A percentile compares a stretch with the other conserved stretches of the same genome.
Conservation (phyloP, 2,329 filamentous ascomycete genomes). For the Aspergillaceae sp. region DNA sequence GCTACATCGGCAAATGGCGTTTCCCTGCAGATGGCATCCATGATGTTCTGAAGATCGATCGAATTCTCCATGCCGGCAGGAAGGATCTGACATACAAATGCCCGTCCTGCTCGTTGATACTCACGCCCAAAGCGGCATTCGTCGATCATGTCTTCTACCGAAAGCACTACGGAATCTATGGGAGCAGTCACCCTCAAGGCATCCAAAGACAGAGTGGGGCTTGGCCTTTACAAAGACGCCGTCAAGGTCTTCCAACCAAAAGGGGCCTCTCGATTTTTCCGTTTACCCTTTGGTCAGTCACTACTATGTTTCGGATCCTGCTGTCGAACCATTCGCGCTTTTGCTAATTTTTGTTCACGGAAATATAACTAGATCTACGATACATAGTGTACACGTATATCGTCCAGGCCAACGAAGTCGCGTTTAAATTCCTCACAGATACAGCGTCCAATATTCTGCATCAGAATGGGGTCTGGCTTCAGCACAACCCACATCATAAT, state of each 20-base stretch:
- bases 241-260: not conserved
- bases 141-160: not conserved
- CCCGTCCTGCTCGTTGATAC: not conserved
- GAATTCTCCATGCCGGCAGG: not conserved
- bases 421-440: not conserved
- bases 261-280: not conserved
- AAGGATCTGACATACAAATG: not conserved
- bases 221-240: too few species aligned
- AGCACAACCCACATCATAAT: not conserved
- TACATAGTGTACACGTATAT: not conserved
- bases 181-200: too few species aligned
- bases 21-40: conserved; percentile 11
- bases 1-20: conserved; percentile 6
- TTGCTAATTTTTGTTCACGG: not conserved
- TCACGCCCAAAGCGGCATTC: not conserved
- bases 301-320: not conserved
- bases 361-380: not conserved
- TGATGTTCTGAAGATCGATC: conserved; percentile 9
- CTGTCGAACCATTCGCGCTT: not conserved
- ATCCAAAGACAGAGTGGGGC: too few species aligned
- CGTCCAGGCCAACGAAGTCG: not conserved
- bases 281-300: not conserved
- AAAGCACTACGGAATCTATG: not conserved
- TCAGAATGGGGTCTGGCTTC: not conserved
- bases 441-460: not conserved